Percentiles rank a stretch among this genome's conserved stretches.
phyloP scores from a whole-genome alignment of 192 early-diverging fungal genomes.

The Chytriomyces sp. region DNA sequence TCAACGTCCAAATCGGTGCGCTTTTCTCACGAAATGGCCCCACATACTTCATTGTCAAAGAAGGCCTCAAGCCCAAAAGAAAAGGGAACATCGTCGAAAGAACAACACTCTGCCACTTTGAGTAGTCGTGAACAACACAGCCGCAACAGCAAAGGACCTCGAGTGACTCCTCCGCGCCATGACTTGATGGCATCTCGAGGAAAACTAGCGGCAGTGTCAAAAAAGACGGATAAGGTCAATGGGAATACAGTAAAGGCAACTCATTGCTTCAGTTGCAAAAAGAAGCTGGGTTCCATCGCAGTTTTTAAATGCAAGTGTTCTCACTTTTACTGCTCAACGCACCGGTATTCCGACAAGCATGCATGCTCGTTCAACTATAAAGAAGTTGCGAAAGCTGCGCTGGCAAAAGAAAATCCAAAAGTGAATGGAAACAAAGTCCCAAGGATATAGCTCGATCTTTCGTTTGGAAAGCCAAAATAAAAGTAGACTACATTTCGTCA shows the following conservation, averaged over 20 bases:
- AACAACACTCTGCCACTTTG: not conserved
- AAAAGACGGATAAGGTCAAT: not conserved
- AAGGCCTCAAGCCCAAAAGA: constrained; percentile 1
- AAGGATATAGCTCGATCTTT: constrained; percentile 16
- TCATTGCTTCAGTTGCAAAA: constrained; percentile 45
- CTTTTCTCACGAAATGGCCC: constrained; percentile 33
- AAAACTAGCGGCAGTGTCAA: not conserved
- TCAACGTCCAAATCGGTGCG: constrained; percentile 21
- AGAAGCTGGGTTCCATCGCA: constrained; percentile 53
- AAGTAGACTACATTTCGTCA: not conserved
- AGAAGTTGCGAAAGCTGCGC: constrained; percentile 38
- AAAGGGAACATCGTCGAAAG: not conserved
- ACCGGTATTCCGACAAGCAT: constrained; percentile 61
- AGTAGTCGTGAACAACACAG: not conserved
- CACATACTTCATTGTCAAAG: constrained; percentile 19
- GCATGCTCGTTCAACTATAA: constrained; percentile 55
- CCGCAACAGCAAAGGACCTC: not conserved
- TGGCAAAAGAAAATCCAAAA: constrained; percentile 57
- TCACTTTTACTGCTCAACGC: constrained; percentile 50
- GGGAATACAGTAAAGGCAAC: not conserved
- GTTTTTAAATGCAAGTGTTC: constrained; percentile 59
- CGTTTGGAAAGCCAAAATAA: constrained; percentile 12
- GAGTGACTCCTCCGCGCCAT: not conserved
- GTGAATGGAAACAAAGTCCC: constrained; percentile 51
- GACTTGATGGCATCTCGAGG: not conserved